These are phyloP conservation scores for Lavandula angustifolia DNA, from an alignment of 257 asterid genomes.

Conservation along the genomic window DNA sequence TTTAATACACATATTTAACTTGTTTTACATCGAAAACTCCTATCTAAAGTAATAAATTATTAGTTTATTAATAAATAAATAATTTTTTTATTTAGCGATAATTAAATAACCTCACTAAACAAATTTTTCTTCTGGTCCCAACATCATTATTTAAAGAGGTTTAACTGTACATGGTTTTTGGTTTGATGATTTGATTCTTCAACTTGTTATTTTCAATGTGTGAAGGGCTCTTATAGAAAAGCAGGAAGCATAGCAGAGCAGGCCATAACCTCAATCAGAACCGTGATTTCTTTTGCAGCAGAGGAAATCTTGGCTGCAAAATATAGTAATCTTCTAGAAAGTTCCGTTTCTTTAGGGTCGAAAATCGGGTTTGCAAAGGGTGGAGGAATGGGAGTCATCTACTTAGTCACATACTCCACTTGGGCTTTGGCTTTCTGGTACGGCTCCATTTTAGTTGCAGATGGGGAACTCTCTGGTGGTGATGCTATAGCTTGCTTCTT, in stretches of 20 bases:
- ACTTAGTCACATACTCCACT: slow-evolving; percentile 72
- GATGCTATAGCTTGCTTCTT: slow-evolving; percentile 84
- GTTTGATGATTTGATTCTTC: slow-evolving; percentile 20
- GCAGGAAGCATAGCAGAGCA: slow-evolving; percentile 90
- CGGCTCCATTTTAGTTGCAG: slow-evolving; percentile 62
- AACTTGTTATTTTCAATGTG: slow-evolving; percentile 14
- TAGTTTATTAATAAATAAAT: too few species aligned
- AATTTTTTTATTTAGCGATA: too few species aligned
- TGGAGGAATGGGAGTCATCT: slow-evolving; percentile 75
- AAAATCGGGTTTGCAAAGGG: slow-evolving; percentile 87
- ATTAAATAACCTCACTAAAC: too few species aligned
- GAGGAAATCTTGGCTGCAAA: slow-evolving; percentile 69
- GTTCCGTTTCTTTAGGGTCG: slow-evolving; percentile 59
- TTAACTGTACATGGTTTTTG: too few species aligned
- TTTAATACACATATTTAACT: too few species aligned
- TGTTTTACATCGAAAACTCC: too few species aligned
- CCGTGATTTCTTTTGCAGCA: slow-evolving; percentile 76
- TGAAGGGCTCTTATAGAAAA: slow-evolving; percentile 67
- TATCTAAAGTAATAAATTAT: too few species aligned
- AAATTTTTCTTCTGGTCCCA: too few species aligned
- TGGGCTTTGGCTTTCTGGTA: slow-evolving; percentile 98
- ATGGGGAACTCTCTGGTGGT: slow-evolving; percentile 58
- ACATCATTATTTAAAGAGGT: too few species aligned
- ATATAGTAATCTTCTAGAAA: slow-evolving; percentile 48
- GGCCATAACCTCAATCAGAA: slow-evolving; percentile 72